These are phyloP conservation scores for Aureoboletus auriporus DNA, from an alignment of 768 basidiomycete species.

Conservation along the genomic window DNA sequence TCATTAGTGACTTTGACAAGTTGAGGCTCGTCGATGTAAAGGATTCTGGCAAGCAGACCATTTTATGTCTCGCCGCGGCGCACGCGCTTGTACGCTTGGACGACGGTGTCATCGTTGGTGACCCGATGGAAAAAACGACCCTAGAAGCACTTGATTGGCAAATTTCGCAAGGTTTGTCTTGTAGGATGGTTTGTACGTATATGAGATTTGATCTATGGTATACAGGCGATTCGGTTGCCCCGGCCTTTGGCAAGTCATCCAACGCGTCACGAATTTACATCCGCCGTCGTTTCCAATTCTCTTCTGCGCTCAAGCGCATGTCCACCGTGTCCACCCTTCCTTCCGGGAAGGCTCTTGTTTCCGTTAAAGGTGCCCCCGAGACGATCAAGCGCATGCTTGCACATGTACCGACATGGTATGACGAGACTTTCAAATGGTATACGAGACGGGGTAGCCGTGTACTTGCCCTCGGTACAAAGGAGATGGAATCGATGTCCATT, in stretches of 20 bases:
- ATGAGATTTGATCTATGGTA: neutral
- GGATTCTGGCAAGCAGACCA: constrained; percentile 73
- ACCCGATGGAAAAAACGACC: constrained; percentile 99
- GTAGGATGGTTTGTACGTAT: neutral
- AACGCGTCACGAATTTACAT: constrained; percentile 65
- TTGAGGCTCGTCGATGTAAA: constrained; percentile 74
- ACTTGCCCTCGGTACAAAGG: constrained; percentile 85
- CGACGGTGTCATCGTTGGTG: constrained; percentile 91
- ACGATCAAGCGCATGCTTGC: constrained; percentile 88
- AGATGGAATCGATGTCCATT: constrained; percentile 61
- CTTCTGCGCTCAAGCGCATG: constrained; percentile 97
- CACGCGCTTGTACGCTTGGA: constrained; percentile 94
- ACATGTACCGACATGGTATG: constrained; percentile 72
- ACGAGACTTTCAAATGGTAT: constrained; percentile 93
- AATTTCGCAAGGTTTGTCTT: constrained; percentile 54
- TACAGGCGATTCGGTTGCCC: constrained; percentile 63
- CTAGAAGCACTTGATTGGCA: constrained; percentile 90
- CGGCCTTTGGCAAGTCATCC: constrained; percentile 45
- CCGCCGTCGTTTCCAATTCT: constrained; percentile 95
- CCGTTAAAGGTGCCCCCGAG: constrained; percentile 97
- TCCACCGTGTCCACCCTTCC: constrained; percentile 76
- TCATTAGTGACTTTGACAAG: constrained; percentile 51
- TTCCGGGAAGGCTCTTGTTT: constrained; percentile 55
- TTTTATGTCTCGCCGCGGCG: constrained; percentile 84
- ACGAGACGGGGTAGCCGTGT: constrained; percentile 93